Evolutionary conservation across 2,329 filamentous ascomycete species (phyloP), one percentile per base, ranked within the genome.

Genomic region (Arthrobotrys musiformis): DNA sequence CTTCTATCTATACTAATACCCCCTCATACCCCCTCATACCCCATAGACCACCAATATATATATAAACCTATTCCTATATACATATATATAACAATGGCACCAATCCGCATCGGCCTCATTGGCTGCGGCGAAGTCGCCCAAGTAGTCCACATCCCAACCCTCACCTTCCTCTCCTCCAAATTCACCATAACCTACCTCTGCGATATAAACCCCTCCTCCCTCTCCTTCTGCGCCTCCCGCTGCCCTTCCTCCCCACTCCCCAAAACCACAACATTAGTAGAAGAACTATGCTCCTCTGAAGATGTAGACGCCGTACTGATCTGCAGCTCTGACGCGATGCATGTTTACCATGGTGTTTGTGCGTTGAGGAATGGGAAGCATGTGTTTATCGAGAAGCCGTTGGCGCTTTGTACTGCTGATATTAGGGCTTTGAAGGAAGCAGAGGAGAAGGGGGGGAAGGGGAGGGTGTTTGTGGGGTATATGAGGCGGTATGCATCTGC

Each of bases 401-500:
- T 89, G 1, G 85, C 87, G 0, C 80, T 90, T 3, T 86, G 84
- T 24, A 81, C 86, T 19, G 83, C 83, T 1, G 85, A 86, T 54
- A 82, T 86, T 0, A 82, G 86, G 26, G 81, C 82, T 0, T 86
- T 91, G 22, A 82, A 86, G 30, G 85, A 83, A 0, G 88, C 88
- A 0, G 86, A 89, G 80, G 81, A 82, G 17, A 79, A 74, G 0
- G 8, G 6, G 4, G 84, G 85, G 0, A 79, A 81, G 9, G 85
- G 84, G 0, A 84, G 81, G 30, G 84, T 89, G 1, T 88, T 90
- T 80, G 87, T 91, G 0, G 88, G 88, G 1, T 89, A 88, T 68
- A 89, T 89, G 85, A 84, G 89, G 19, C 85, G 89, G n/a, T 89
- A 90, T 79, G 88, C 89, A 0, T 82, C 86, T 0, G 85, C 85